Conservation (phyloP, 306 rosid genomes). For the Cucurbita maxima region DNA sequence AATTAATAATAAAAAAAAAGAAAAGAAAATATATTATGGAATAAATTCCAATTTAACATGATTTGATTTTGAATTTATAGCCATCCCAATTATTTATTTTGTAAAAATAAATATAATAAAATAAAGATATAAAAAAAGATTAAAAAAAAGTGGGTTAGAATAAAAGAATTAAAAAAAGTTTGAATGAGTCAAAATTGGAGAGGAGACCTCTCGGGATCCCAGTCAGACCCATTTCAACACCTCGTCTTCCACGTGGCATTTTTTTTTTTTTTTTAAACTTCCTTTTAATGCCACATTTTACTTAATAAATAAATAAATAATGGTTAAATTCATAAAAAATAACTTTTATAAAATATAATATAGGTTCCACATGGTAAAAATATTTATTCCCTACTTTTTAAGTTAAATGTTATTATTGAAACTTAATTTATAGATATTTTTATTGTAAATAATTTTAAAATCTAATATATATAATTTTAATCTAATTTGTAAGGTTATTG, state of each 20-base stretch:
- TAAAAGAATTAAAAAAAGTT: not conserved
- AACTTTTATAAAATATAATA: too few species aligned
- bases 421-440: too few species aligned
- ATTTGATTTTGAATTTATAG: conserved; percentile 1
- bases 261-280: not conserved
- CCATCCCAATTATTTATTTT: not conserved
- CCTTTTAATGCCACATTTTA: not conserved
- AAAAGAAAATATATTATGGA: not conserved
- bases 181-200: not conserved
- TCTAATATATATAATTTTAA: too few species aligned
- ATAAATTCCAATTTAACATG: not conserved
- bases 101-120: not conserved
- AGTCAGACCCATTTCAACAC: not conserved
- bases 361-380: too few species aligned
- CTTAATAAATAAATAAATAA: too few species aligned
- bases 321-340: too few species aligned
- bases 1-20: not conserved
- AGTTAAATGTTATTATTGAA: too few species aligned
- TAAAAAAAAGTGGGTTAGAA: not conserved
- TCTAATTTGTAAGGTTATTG: not conserved
- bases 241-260: not conserved
- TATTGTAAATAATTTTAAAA: too few species aligned
- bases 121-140: not conserved
- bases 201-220: not conserved
- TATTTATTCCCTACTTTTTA: too few species aligned